These are phyloP conservation scores for Phaffia rhodozyma DNA, from an alignment of 1,284 basidiomycete genomes.

Conservation along the genomic window DNA sequence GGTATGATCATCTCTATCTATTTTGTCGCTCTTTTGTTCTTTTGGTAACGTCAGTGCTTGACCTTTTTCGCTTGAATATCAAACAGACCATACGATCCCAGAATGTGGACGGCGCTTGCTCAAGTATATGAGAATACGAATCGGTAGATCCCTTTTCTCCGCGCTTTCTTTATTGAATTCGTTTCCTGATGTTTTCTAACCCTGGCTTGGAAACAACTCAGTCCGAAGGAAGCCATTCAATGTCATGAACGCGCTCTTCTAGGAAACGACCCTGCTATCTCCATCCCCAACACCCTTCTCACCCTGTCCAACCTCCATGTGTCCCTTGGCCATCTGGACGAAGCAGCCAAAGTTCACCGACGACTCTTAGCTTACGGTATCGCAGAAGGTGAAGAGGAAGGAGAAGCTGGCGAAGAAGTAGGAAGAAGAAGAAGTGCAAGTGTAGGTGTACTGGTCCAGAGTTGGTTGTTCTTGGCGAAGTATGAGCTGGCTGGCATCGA, in stretches of 20 bases:
- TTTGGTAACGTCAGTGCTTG: slow-evolving; percentile 22
- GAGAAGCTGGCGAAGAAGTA: slow-evolving; percentile 47
- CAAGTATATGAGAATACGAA: slow-evolving; percentile 86
- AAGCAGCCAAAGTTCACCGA: slow-evolving; percentile 58
- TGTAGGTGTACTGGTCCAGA: slow-evolving; percentile 60
- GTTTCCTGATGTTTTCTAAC: background rate
- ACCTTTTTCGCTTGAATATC: background rate
- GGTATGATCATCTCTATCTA: slow-evolving; percentile 39
- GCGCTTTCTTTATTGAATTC: background rate
- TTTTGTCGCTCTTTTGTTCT: background rate
- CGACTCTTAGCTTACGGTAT: slow-evolving; percentile 25
- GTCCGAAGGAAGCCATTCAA: slow-evolving; percentile 71
- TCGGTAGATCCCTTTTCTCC: slow-evolving; percentile 41
- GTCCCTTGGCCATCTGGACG: slow-evolving; percentile 49
- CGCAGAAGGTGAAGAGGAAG: slow-evolving; percentile 23
- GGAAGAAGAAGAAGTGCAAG: slow-evolving; percentile 49
- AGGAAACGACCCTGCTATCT: slow-evolving; percentile 56
- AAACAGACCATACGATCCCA: slow-evolving; percentile 80
- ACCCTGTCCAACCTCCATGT: slow-evolving; percentile 46
- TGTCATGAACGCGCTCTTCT: slow-evolving; percentile 79
- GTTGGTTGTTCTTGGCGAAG: slow-evolving; percentile 66
- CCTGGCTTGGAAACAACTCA: slow-evolving; percentile 26
- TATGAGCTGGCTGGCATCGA: slow-evolving; percentile 54
- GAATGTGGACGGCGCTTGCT: slow-evolving; percentile 91
- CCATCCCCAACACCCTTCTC: slow-evolving; percentile 60